These are phyloP conservation scores for Chondrostereum purpureum DNA, from an alignment of 1,284 basidiomycete genomes.

Conservation along the genomic window DNA sequence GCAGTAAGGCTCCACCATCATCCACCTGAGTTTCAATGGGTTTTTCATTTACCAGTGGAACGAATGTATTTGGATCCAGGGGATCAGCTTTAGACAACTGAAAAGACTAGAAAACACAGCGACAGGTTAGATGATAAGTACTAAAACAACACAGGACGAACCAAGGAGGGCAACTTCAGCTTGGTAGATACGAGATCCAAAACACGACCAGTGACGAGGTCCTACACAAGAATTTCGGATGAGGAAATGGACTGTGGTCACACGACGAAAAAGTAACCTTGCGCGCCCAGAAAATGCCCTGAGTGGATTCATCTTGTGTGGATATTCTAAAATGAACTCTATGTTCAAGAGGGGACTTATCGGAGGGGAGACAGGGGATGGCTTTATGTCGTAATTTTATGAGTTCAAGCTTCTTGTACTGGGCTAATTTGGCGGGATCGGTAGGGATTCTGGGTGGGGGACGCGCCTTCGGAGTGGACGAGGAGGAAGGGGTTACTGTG, in stretches of 20 bases:
- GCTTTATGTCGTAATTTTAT: constrained; percentile 73
- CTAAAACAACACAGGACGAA: constrained; percentile 13
- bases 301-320: constrained; percentile 23
- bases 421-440: constrained; percentile 49
- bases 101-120: constrained; percentile 3
- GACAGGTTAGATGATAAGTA: background rate
- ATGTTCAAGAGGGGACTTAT: constrained; percentile 42
- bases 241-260: constrained; percentile 10
- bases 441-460: constrained; percentile 29
- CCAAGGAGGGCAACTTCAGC: constrained; percentile 25
- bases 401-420: constrained; percentile 49
- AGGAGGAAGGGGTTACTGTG: constrained; percentile 13
- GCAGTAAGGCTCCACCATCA: constrained; percentile 9
- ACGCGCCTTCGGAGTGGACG: constrained; percentile 19
- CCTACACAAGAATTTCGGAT: constrained; percentile 24
- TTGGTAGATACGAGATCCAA: constrained; percentile 38
- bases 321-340: constrained; percentile 50
- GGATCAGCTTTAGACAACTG: constrained; percentile 8
- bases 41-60: constrained; percentile 10
- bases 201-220: constrained; percentile 37
- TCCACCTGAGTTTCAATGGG: constrained; percentile 12
- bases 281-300: constrained; percentile 56
- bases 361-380: constrained; percentile 51
- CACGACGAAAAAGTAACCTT: constrained; percentile 41
- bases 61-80: background rate